Base-by-base conservation (phyloP, 129 eudicot species). In the Silybum marianum region DNA sequence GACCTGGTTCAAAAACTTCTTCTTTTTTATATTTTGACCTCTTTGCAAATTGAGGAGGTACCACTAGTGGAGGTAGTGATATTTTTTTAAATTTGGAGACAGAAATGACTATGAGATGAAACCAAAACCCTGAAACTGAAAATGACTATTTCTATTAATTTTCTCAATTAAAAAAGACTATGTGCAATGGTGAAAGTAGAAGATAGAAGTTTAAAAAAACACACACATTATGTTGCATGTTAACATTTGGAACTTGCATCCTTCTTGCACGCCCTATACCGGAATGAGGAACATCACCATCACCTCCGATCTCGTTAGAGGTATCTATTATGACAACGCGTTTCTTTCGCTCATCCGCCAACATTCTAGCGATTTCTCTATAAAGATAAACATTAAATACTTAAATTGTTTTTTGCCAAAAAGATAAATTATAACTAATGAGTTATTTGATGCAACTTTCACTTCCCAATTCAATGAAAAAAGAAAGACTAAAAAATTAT, bases 221-320 rank as follows among this genome's bases (percentile, higher is more conserved):
- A 81, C 98, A 66, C 70, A 95, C 99, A 82, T 92, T 88, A 84
- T 95, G 99, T 88, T 95, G 99, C 99, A 95, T 87, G 72, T 92
- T 84, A 86, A 95, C 99, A 86, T 95, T 95, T 70, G 99, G 97
- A 74, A 95, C 99, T 92, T 95, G 99, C 99, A 95, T 95, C 80
- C 99, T 89, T 86, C 99, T 92, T 34, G 99, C 99, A 84, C 92
- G 91, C 14, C 99, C 99, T 63, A 95, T 95, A 74, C 99, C 99
- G 16, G 90, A 86, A 91, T 95, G 99, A 60, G 99, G 99, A 79
- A 95, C 95, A 78, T 95, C 99, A 8, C 99, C 99, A 83, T 95
- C 99, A 62, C 99, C 99, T 69, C 99, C 99, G 62, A 95, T 95
- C 87, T 95, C 99, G 83, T 95, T 95, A 3, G 99, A 95, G 9